phyloP scores from a whole-genome alignment of 139 green algal species.

The Dunaliella primolecta region DNA sequence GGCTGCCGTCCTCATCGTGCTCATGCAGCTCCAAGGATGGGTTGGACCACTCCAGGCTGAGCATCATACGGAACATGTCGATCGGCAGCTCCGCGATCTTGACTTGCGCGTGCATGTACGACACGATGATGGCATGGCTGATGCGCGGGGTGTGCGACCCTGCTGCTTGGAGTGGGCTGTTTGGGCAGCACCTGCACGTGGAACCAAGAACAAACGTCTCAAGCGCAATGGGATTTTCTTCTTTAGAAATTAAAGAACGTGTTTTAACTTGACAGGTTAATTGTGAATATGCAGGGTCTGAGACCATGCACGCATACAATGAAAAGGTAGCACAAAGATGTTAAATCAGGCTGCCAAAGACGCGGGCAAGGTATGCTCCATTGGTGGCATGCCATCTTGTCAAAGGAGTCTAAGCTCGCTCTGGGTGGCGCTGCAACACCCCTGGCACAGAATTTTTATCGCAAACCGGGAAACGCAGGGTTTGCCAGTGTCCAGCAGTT shows the following conservation, averaged over 20 bases:
- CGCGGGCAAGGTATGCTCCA: too few relatives aligned
- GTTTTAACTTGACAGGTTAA: not conserved
- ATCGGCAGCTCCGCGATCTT: constrained; percentile 75
- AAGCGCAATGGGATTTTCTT: too few relatives aligned
- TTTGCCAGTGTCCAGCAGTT: too few relatives aligned
- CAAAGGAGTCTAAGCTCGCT: too few relatives aligned
- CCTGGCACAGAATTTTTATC: too few relatives aligned
- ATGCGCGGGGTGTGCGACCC: not conserved
- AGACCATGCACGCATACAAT: not conserved
- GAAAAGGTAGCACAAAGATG: not conserved
- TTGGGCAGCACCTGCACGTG: not conserved
- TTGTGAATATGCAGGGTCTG: not conserved
- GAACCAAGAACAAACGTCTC: not conserved
- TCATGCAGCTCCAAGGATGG: not conserved
- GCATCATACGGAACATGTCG: constrained; percentile 69
- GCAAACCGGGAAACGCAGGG: too few relatives aligned
- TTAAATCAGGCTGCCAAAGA: not conserved
- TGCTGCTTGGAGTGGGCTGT: not conserved
- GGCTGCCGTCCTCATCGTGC: not conserved
- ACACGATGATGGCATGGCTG: constrained; percentile 9
- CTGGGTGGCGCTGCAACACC: too few relatives aligned
- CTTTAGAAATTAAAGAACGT: not conserved
- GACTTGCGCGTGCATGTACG: not conserved
- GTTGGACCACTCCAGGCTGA: constrained; percentile 57
- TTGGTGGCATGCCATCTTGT: too few relatives aligned